Evolutionary conservation across 306 rosid species (phyloP).

Genomic region (Prunus mongolica): DNA sequence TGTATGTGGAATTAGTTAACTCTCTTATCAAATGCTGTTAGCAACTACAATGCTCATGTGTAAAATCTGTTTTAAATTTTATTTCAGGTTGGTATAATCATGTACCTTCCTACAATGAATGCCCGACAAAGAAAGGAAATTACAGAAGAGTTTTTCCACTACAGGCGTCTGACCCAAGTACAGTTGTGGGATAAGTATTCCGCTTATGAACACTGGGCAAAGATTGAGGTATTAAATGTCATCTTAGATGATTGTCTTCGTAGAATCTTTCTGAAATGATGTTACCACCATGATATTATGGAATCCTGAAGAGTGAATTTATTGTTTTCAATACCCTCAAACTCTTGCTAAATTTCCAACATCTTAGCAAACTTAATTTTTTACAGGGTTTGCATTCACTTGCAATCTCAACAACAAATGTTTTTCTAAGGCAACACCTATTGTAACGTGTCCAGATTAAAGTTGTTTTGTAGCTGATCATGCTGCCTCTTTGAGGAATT

Average conservation of each 20-base stretch:
- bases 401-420: background rate
- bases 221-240: conserved; percentile 67
- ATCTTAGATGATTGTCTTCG: background rate
- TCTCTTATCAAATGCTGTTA: background rate
- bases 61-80: conserved; percentile 11
- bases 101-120: conserved; percentile 92
- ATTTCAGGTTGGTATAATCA: conserved; percentile 91
- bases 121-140: conserved; percentile 88
- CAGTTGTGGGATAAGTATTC: conserved; percentile 73
- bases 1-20: background rate
- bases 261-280: background rate
- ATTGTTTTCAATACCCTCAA: background rate
- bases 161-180: conserved; percentile 57
- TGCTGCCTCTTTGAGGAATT: background rate
- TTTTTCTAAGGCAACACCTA: background rate
- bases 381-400: background rate
- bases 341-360: background rate
- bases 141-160: conserved; percentile 92
- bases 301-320: background rate
- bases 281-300: conserved; percentile 1
- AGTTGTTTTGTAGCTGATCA: background rate
- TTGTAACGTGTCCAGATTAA: background rate
- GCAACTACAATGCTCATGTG: background rate
- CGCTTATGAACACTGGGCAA: conserved; percentile 96
- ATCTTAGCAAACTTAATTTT: background rate